Conservation (phyloP, 2,329 filamentous ascomycete genomes). For the Diaporthe destruens region DNA sequence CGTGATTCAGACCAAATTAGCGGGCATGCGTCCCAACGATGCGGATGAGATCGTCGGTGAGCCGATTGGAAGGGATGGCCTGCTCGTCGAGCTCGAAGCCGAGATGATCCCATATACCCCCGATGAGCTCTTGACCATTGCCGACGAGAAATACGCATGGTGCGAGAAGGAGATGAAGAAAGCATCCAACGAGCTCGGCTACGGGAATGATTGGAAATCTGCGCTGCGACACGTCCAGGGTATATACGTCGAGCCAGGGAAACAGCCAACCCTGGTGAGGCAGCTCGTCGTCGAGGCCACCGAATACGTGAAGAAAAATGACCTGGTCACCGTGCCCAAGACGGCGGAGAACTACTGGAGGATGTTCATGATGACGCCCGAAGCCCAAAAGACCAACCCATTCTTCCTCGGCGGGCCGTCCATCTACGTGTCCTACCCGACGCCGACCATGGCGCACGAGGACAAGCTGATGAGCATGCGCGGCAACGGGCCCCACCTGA, state of each 20-base stretch:
- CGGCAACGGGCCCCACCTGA: constrained; percentile 69
- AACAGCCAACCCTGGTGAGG: constrained; percentile 65
- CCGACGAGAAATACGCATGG: constrained; percentile 65
- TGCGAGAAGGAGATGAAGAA: constrained; percentile 67
- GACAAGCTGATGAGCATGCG: constrained; percentile 71
- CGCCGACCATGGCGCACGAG: constrained; percentile 63
- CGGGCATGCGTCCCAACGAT: constrained; percentile 58
- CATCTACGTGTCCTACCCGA: constrained; percentile 70
- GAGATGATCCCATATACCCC: constrained; percentile 72
- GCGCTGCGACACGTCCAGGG: constrained; percentile 70
- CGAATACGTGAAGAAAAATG: constrained; percentile 64
- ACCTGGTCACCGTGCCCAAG: constrained; percentile 67
- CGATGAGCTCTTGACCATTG: constrained; percentile 66
- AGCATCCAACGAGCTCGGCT: constrained; percentile 63
- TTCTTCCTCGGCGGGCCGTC: constrained; percentile 69
- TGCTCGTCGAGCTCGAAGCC: constrained; percentile 64
- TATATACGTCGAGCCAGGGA: constrained; percentile 64
- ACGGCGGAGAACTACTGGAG: constrained; percentile 66
- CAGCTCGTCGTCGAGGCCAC: constrained; percentile 64
- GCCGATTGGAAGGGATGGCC: constrained; percentile 64
- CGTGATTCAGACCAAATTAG: constrained; percentile 56
- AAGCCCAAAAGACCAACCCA: constrained; percentile 65
- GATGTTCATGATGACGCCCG: constrained; percentile 69
- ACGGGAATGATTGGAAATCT: constrained; percentile 61
- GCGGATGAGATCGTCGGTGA: constrained; percentile 67